Conservation (phyloP, 345 rosid genomes). For the Camelina laxa region DNA sequence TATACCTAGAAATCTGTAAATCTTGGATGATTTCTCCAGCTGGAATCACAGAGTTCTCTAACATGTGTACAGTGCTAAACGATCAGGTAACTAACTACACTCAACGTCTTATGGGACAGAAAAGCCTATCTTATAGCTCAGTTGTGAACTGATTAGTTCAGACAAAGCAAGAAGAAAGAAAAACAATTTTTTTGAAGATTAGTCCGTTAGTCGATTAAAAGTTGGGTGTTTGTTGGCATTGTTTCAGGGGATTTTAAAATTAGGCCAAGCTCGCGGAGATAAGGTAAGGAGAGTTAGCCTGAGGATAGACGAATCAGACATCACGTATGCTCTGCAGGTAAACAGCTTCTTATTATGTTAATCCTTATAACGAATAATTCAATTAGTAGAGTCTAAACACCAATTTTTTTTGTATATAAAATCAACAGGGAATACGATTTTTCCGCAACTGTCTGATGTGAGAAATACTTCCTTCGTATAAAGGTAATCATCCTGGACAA, state of each 20-base stretch:
- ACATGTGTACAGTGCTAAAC: conserved; percentile 74
- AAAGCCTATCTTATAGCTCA: conserved; percentile 49
- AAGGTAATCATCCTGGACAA: background rate
- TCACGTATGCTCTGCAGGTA: conserved; percentile 83
- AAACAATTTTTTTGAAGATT: background rate
- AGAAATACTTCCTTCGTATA: conserved; percentile 24
- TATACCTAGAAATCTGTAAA: conserved; percentile 69
- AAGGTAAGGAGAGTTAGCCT: conserved; percentile 64
- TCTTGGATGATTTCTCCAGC: conserved; percentile 66
- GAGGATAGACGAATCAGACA: conserved; percentile 71
- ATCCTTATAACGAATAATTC: background rate
- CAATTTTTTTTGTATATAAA: background rate
- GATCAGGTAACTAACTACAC: conserved; percentile 63
- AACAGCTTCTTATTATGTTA: background rate
- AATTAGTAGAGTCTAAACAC: background rate
- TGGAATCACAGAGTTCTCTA: conserved; percentile 65
- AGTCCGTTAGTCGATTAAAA: too few relatives aligned
- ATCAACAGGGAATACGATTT: conserved; percentile 73
- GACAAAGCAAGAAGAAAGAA: background rate
- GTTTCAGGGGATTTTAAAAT: conserved; percentile 70
- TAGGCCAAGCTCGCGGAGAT: conserved; percentile 70
- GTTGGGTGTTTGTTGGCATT: background rate
- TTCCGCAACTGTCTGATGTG: conserved; percentile 76
- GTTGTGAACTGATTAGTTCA: background rate
- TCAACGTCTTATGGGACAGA: background rate